Percentiles rank a stretch among this genome's conserved stretches.
Conservation (phyloP, 352 stramenopile species). For the Phytophthora sojae region DNA sequence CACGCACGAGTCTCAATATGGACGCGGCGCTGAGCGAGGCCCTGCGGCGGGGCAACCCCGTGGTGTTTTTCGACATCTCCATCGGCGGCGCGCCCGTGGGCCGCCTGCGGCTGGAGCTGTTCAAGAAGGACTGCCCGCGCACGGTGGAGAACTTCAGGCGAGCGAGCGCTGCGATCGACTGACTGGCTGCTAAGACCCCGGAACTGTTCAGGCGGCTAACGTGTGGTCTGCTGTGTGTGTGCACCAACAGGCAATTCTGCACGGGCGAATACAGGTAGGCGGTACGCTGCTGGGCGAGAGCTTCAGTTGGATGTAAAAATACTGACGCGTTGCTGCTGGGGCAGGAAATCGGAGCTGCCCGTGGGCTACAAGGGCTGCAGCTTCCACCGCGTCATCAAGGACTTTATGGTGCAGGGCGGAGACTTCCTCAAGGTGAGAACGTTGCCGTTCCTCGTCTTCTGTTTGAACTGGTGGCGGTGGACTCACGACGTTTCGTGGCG, state of each 20-base stretch:
- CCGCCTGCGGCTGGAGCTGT: slow-evolving; percentile 96
- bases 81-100: slow-evolving; percentile 90
- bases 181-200: slow-evolving; percentile 11
- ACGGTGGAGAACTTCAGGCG: slow-evolving; percentile 97
- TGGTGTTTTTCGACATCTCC: slow-evolving; percentile 97
- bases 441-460: slow-evolving; percentile 1
- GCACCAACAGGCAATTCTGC: slow-evolving; percentile 91
- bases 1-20: slow-evolving; percentile 36
- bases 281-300: not conserved
- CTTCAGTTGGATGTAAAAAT: not conserved
- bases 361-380: slow-evolving; percentile 90
- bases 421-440: slow-evolving; percentile 81
- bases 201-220: slow-evolving; percentile 8
- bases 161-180: slow-evolving; percentile 24
- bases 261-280: slow-evolving; percentile 94
- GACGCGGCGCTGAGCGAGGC: slow-evolving; percentile 92
- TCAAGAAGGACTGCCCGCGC: slow-evolving; percentile 95
- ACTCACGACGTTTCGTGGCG: slow-evolving; percentile 15
- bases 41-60: slow-evolving; percentile 92
- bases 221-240: slow-evolving; percentile 9
- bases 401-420: slow-evolving; percentile 93
- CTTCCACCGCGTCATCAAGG: slow-evolving; percentile 92
- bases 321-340: slow-evolving; percentile 20
- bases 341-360: slow-evolving; percentile 81
- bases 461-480: not conserved